Conservation (phyloP, 2,329 filamentous ascomycete genomes). For the Emergomyces pasteurianus region DNA sequence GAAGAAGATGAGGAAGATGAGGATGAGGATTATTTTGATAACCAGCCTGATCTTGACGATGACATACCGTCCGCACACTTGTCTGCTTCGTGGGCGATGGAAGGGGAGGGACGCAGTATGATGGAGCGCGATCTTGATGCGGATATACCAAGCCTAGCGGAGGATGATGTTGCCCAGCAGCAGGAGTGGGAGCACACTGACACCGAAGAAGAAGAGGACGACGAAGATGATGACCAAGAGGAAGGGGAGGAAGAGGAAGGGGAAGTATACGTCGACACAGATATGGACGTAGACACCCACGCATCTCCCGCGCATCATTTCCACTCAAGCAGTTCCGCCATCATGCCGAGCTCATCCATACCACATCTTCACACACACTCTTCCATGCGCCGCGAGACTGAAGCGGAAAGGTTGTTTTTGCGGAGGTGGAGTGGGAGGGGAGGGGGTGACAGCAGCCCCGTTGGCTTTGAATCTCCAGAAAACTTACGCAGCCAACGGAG, state of each 20-base stretch:
- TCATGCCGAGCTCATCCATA: slow-evolving; percentile 17
- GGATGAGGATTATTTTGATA: slow-evolving; percentile 34
- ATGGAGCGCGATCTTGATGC: slow-evolving; percentile 62
- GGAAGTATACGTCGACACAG: slow-evolving; percentile 1
- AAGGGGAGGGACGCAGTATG: slow-evolving; percentile 32
- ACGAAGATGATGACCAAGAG: slow-evolving; percentile 26
- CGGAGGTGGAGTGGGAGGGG: slow-evolving; percentile 29
- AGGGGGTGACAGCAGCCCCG: neutral
- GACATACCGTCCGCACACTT: slow-evolving; percentile 21
- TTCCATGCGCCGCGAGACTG: slow-evolving; percentile 22
- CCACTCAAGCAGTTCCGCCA: slow-evolving; percentile 10
- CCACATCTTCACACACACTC: slow-evolving; percentile 16
- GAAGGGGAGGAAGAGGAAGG: slow-evolving; percentile 5
- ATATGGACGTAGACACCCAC: slow-evolving; percentile 1
- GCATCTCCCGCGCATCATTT: neutral
- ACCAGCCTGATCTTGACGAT: slow-evolving; percentile 32
- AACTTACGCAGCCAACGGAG: slow-evolving; percentile 17
- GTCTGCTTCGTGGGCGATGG: slow-evolving; percentile 8
- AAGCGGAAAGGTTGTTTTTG: slow-evolving; percentile 28
- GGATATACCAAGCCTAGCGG: slow-evolving; percentile 52
- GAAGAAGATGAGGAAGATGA: slow-evolving; percentile 27
- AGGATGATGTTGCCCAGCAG: slow-evolving; percentile 34
- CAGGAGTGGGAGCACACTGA: slow-evolving; percentile 66
- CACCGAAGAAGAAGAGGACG: slow-evolving; percentile 47
- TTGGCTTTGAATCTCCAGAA: neutral